These are phyloP conservation scores for Neurospora sp. DNA, from an alignment of 495 filamentous ascomycete species.

Conservation along the genomic window DNA sequence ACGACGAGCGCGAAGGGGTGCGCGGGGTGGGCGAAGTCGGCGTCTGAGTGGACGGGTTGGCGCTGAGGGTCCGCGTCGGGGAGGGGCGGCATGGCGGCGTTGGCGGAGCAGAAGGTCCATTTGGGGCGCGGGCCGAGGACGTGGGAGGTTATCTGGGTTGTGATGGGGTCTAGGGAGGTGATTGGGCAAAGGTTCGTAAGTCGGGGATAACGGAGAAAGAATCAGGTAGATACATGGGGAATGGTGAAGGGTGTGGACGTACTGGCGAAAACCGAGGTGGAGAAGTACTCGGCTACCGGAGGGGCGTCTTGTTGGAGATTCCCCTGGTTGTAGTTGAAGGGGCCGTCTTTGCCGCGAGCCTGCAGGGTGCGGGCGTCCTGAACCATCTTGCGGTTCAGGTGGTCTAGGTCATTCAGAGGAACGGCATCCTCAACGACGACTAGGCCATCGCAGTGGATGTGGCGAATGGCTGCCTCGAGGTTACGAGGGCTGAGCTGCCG, in stretches of 20 bases:
- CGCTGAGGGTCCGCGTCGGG: constrained; percentile 22
- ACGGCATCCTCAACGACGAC: constrained; percentile 46
- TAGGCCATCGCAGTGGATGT: constrained; percentile 44
- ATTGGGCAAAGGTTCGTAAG: not conserved
- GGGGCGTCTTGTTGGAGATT: constrained; percentile 48
- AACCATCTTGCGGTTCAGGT: constrained; percentile 42
- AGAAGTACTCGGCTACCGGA: constrained; percentile 28
- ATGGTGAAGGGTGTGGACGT: not conserved
- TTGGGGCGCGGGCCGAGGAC: constrained; percentile 39
- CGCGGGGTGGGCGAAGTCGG: constrained; percentile 44
- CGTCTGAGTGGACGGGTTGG: constrained; percentile 48
- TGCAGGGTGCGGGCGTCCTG: constrained; percentile 36
- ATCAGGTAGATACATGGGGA: not conserved
- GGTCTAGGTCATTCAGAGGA: constrained; percentile 31
- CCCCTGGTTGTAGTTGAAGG: constrained; percentile 44
- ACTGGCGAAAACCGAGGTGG: constrained; percentile 35
- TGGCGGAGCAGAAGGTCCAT: constrained; percentile 43
- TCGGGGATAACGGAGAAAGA: not conserved
- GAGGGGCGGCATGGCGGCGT: constrained; percentile 41
- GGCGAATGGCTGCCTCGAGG: constrained; percentile 41
- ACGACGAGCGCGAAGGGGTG: constrained; percentile 46
- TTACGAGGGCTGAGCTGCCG: constrained; percentile 24
- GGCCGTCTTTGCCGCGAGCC: constrained; percentile 30
- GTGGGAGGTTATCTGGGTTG: constrained; percentile 37
- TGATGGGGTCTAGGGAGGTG: constrained; percentile 31